Evolutionary conservation across 768 basidiomycete genomes (phyloP).

Genomic region (Termitomyces sp.): DNA sequence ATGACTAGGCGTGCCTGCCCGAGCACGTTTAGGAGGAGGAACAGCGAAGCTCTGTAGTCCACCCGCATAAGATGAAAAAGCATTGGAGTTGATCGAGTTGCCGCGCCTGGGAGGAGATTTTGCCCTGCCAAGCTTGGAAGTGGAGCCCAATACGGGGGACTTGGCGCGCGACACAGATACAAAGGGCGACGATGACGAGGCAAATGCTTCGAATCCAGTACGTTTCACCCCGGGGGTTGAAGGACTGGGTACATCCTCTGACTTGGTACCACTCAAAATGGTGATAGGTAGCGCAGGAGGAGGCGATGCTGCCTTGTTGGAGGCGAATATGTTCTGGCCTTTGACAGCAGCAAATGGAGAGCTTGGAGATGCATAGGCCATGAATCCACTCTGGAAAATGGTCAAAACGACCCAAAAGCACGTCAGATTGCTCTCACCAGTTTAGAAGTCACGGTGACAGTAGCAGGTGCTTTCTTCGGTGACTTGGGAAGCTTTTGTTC

Average conservation of each 20-base stretch:
- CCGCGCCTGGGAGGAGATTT: conserved; percentile 52
- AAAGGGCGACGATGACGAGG: conserved; percentile 25
- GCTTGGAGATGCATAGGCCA: conserved; percentile 69
- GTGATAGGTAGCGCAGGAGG: conserved; percentile 10
- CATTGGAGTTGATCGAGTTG: conserved; percentile 36
- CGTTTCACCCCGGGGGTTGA: conserved; percentile 23
- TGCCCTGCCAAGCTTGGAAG: conserved; percentile 36
- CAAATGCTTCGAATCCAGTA: conserved; percentile 29
- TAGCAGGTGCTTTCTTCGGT: conserved; percentile 15
- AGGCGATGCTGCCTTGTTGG: conserved; percentile 30
- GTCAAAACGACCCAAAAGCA: neutral
- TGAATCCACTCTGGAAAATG: conserved; percentile 57
- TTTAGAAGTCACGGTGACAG: conserved; percentile 26
- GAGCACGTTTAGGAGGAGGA: conserved; percentile 49
- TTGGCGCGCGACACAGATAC: conserved; percentile 36
- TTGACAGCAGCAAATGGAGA: conserved; percentile 75
- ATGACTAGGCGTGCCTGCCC: conserved; percentile 44
- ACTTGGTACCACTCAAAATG: conserved; percentile 5
- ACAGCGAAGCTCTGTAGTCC: conserved; percentile 45
- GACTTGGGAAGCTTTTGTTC: conserved; percentile 32
- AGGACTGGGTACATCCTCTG: conserved; percentile 15
- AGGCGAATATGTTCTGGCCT: conserved; percentile 52
- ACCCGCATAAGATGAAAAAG: conserved; percentile 58
- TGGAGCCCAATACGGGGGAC: conserved; percentile 44
- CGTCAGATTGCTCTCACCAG: conserved; percentile 31